Conservation (phyloP, 306 rosid species). For the Vigna hirtella region DNA sequence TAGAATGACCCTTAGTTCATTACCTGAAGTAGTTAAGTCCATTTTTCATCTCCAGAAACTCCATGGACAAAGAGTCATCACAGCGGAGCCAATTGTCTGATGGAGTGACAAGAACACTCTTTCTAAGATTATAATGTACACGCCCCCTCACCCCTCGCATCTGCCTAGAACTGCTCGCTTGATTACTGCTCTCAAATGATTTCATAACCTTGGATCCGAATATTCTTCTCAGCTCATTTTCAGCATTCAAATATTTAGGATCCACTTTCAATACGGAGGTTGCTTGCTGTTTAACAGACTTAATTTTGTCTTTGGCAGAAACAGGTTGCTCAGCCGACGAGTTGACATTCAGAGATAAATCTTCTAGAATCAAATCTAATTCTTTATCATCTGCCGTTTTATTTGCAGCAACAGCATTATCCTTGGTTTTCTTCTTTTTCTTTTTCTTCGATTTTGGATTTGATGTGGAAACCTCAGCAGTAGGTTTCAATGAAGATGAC, state of each 20-base stretch:
- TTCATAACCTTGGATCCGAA: constrained; percentile 96
- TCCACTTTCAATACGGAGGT: constrained; percentile 68
- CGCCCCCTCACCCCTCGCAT: constrained; percentile 76
- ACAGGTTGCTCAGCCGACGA: constrained; percentile 38
- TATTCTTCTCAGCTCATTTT: constrained; percentile 85
- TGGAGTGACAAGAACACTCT: constrained; percentile 83
- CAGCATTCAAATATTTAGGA: constrained; percentile 88
- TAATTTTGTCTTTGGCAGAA: constrained; percentile 43
- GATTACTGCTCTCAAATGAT: constrained; percentile 81
- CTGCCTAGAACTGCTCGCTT: constrained; percentile 83
- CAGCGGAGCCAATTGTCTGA: constrained; percentile 85
- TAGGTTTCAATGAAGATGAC: constrained; percentile 40
- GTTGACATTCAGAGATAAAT: constrained; percentile 54
- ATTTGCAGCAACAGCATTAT: constrained; percentile 51
- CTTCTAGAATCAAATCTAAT: constrained; percentile 67
- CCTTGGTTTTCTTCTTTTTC: constrained; percentile 85
- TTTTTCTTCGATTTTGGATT: constrained; percentile 78
- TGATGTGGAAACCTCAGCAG: constrained; percentile 49
- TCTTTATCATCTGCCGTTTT: constrained; percentile 55
- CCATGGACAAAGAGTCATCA: constrained; percentile 93
- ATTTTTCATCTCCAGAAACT: constrained; percentile 63
- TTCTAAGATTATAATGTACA: constrained; percentile 63
- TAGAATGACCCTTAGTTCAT: constrained; percentile 40
- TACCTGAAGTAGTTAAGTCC: constrained; percentile 83
- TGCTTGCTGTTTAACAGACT: constrained; percentile 49